These are phyloP conservation scores for Serendipita sp. DNA, from an alignment of 768 basidiomycete genomes.

Conservation along the genomic window DNA sequence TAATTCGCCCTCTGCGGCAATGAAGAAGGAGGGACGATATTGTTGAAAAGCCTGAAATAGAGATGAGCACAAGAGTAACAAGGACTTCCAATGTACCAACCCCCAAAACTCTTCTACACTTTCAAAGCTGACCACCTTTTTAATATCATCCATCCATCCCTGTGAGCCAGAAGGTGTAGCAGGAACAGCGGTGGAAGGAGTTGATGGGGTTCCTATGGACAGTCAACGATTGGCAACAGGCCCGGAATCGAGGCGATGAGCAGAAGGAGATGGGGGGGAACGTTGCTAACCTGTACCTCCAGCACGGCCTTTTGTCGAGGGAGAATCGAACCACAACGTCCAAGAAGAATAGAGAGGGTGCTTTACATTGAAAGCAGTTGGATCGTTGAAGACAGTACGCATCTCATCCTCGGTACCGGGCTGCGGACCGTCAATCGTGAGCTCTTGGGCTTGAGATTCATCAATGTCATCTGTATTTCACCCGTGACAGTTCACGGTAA, in stretches of 20 bases:
- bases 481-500: too few relatives aligned
- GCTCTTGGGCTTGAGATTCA: conserved; percentile 74
- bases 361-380: conserved; percentile 94
- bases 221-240: not conserved
- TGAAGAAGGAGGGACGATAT: conserved; percentile 88
- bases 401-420: conserved; percentile 42
- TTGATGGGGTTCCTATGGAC: conserved; percentile 28
- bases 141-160: conserved; percentile 99
- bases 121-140: conserved; percentile 87
- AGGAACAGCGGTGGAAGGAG: conserved; percentile 38
- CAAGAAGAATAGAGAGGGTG: conserved; percentile 88
- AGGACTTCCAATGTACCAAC: conserved; percentile 26
- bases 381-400: conserved; percentile 85
- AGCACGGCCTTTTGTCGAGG: conserved; percentile 75
- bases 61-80: not conserved
- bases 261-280: not conserved
- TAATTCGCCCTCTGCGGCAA: conserved; percentile 96
- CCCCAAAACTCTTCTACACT: conserved; percentile 99
- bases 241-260: not conserved
- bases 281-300: not conserved
- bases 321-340: conserved; percentile 98
- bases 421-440: conserved; percentile 59
- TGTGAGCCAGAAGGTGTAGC: conserved; percentile 35
- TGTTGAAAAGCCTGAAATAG: conserved; percentile 65
- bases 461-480: conserved; percentile 25